Evolutionary conservation across 768 basidiomycete genomes (phyloP), one percentile per base, ranked within the genome.

Genomic region (Crepidotus variabilis): DNA sequence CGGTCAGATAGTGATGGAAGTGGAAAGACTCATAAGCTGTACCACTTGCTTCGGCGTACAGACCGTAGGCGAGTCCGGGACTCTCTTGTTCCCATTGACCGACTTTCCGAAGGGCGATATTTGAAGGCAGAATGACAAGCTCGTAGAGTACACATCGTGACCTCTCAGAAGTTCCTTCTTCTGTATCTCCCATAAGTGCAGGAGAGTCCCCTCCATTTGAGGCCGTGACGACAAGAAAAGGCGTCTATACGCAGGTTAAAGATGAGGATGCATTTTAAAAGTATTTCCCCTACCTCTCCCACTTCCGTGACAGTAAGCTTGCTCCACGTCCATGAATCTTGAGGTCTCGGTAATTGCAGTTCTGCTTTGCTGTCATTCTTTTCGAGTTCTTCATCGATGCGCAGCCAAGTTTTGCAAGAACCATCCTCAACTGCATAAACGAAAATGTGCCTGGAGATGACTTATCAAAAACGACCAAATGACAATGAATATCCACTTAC

Each of bases 81-180:
- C 84, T 81, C 39, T 81, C 77, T 6, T 83, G 65, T 21, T 75
- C 63, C 82, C 85, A 86, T 47, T 83, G 79, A 6, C 81, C 81
- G 9, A 87, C 59, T 43, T 73, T 72, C 51, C 73, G 73, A 0
- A 88, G 72, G 23, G 61, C 65, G 1, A 75, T 63, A 9, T 74
- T 70, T 5, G 69, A 69, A 7, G 72, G 64, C 2, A 68, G 64
- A 7, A 59, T 55, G 3, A 60, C 60, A 20, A 82, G 62, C 52
- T 78, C 76, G 54, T 79, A 75, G 1, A 78, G 60, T 0, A 71
- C 71, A 1, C 77, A 59, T 16, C 71, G 73, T 13, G 79, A 74
- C 51, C 72, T 73, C 47, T 77, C 74, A 13, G 70, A 60, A 6
- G 59, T 57, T n/a, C 65, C 65, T 46, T 76, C 71, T 16, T 69